Evolutionary conservation across 495 filamentous ascomycete genomes (phyloP).

Genomic region (Aspergillus biplanus): DNA sequence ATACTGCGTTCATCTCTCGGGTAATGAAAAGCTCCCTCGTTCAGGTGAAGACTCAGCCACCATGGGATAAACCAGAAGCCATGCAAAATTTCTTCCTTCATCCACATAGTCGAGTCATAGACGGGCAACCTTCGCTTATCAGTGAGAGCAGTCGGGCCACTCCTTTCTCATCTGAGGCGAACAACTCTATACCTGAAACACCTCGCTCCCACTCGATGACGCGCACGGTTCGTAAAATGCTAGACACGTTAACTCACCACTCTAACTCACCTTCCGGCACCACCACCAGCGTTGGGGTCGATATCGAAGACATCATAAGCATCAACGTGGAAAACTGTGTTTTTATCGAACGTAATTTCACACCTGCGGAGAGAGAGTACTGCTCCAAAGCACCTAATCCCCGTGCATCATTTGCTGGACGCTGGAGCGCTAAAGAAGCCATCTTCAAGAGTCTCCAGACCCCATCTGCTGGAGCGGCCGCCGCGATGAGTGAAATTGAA

Average conservation of each 20-base stretch:
- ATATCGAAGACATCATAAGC: conserved; percentile 80
- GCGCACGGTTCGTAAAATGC: conserved; percentile 16
- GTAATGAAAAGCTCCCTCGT: conserved; percentile 62
- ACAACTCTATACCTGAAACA: background rate
- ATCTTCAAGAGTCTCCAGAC: conserved; percentile 89
- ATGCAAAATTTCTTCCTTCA: conserved; percentile 89
- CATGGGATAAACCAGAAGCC: conserved; percentile 57
- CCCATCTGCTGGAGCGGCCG: conserved; percentile 72
- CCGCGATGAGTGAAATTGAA: conserved; percentile 91
- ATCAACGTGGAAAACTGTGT: conserved; percentile 90
- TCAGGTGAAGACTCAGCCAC: conserved; percentile 24
- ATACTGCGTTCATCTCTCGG: conserved; percentile 20
- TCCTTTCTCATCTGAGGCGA: background rate
- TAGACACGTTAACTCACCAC: conserved; percentile 5
- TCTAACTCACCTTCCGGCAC: conserved; percentile 1
- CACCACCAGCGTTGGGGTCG: conserved; percentile 73
- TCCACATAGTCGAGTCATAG: conserved; percentile 65
- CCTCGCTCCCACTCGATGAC: background rate
- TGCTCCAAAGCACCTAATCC: conserved; percentile 76
- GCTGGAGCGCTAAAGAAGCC: conserved; percentile 97
- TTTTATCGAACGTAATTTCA: conserved; percentile 95
- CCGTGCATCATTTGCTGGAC: conserved; percentile 84
- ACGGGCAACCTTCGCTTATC: conserved; percentile 6
- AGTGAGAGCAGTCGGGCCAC: background rate
- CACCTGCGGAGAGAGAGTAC: conserved; percentile 76